Evolutionary conservation across 208 protist species (phyloP).

Genomic region (Acanthamoeba lenticulata): DNA sequence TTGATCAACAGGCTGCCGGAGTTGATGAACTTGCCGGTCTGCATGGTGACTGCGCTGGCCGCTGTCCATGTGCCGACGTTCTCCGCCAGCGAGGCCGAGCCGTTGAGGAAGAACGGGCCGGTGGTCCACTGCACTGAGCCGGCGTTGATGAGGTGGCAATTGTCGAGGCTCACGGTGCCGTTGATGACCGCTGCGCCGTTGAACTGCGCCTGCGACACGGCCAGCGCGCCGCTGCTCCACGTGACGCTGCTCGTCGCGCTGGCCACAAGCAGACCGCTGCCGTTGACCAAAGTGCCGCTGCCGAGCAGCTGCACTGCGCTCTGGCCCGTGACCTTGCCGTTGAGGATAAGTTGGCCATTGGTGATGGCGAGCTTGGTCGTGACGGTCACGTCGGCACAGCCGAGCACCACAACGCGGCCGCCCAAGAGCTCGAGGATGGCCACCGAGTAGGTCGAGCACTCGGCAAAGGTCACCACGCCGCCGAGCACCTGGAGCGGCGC

Average conservation of each 20-base stretch:
- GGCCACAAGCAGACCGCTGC: not conserved
- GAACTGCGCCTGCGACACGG: not conserved
- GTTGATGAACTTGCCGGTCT: not conserved
- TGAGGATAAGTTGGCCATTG: not conserved
- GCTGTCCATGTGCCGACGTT: not conserved
- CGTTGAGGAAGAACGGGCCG: not conserved
- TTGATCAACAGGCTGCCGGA: not conserved
- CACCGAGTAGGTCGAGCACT: not conserved
- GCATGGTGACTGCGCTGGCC: not conserved
- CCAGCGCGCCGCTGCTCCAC: not conserved
- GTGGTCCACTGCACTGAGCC: not conserved
- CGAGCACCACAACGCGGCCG: not conserved
- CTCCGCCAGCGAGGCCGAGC: not conserved
- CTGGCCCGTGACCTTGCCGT: not conserved
- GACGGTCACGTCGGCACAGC: not conserved
- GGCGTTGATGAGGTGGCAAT: not conserved
- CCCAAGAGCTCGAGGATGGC: not conserved
- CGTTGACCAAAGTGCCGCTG: not conserved
- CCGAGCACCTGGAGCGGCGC: not conserved
- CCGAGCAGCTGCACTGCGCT: not conserved
- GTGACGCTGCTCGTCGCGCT: not conserved
- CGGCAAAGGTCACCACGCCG: not conserved
- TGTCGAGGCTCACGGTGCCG: not conserved
- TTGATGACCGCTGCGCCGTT: not conserved
- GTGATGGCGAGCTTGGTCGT: not conserved